Evolutionary conservation across 768 basidiomycete genomes (phyloP), one percentile per base, ranked within the genome.

Genomic region (Boletus barrowsii): DNA sequence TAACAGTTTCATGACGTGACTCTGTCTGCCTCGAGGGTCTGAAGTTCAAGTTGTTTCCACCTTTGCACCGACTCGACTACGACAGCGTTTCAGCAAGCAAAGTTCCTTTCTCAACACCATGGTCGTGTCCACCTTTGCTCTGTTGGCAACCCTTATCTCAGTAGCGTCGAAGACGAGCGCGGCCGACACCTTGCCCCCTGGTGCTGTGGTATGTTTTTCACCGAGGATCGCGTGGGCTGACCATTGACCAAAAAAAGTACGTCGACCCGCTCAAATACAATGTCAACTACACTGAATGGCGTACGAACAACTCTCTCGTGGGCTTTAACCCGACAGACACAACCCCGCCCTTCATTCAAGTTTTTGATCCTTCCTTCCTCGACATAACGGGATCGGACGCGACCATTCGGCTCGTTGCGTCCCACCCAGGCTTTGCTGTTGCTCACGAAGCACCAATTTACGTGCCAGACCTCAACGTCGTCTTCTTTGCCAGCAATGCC

Each of bases 371-470:
- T 2, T 69, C 70, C 13, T 90, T 92, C 68, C 72, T 86, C 47
- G 53, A 68, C 7, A 72, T 90, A 51, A 77, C 88, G 2, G 89
- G 88, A 1, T 56, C 66, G 10, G 72, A 73, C 32, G 82, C 89
- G 10, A 78, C 77, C 0, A 77, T 92, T 50, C 77, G 79, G 10
- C 68, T 81, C 49, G 79, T 93, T 37, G 83, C 84, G 0, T 79
- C 81, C 9, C 83, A 84, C 54, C 76, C 79, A 10, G 80, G 76
- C 7, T 86, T 83, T 67, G 86, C 85, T 1, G 83, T 90, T 58
- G 88, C 88, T 14, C 89, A 92, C 61, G 90, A 92, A 70, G 90
- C 87, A 3, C 87, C 87, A 0, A 74, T 90, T 1, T 90, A 83
- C 68, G 74, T 81, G 22, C 71, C 82, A 3, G 75, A 73, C 33